Base-by-base conservation (phyloP, 2,329 filamentous ascomycete species). In the Curvularia hawaiiensis region DNA sequence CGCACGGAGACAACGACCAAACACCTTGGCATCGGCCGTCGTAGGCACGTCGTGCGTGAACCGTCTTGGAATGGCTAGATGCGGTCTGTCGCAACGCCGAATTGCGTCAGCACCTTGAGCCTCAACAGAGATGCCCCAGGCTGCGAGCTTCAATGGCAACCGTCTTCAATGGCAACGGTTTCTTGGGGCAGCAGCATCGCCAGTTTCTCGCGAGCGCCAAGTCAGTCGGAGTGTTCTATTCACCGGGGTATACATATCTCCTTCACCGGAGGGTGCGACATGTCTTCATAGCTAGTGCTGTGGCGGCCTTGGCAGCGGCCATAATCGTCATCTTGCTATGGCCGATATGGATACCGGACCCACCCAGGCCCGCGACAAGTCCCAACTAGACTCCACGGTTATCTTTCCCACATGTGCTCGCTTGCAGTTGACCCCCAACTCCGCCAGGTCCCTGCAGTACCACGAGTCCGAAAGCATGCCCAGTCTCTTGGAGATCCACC, bases 391-490 rank as follows among this genome's bases (percentile, higher is more conserved):
- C 41, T 38, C n/a, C 10, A 7, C 26, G 39, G 11, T 35, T 18
- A 3, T 40, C 24, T 18, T 18, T n/a, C n/a, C 8, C 7, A 40
- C 26, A 22, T 38, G 53, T 49, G 50, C 9, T 44, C 28, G 38
- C 50, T 14, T 35, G 50, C 5, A 44, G 24, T 14, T 1, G 12
- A 1, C n/a, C 50, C n/a, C 50, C 7, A 39, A 49, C 16, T 22
- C 41, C 7, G 54, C 22, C 22, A 24, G 22, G 22, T 24, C 22
- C 22, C 2, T 24, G 22, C 22, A 24, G 22, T 24, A 24, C 4
- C 22, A 24, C 39, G 35, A 59, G 46, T 49, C 52, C 28, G 45
- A 51, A 28, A 56, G 52, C 59, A 49, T 28, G 49, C 51, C n/a
- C n/a, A 31, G 3, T 22, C 1, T 4, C 11, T 39, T 11, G 18